Evolutionary conservation across 192 early-diverging fungal genomes (phyloP).

Genomic region (Coemansia interrupta): DNA sequence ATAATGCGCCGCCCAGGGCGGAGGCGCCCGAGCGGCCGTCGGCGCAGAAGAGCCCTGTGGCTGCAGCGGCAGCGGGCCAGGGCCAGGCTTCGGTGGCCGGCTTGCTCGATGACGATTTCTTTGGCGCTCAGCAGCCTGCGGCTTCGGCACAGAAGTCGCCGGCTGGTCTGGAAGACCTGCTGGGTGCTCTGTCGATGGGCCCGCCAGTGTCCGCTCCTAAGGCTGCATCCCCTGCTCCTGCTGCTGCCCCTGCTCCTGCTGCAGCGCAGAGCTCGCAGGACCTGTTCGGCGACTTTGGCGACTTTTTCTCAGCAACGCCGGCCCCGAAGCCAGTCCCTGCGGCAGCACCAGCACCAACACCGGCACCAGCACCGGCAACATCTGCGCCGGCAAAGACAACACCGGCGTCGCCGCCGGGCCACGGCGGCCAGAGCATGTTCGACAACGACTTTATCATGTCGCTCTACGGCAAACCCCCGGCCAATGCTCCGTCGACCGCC

Average conservation of each 20-base stretch:
- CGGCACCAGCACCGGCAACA: conserved; percentile 14
- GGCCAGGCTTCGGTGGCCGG: conserved; percentile 5
- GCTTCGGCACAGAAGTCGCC: conserved; percentile 6
- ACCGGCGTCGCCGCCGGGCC: neutral
- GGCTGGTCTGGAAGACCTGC: conserved; percentile 17
- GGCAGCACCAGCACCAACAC: conserved; percentile 12
- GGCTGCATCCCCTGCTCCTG: conserved; percentile 9
- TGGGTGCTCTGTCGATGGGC: conserved; percentile 32
- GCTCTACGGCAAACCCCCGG: conserved; percentile 33
- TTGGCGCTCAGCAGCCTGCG: conserved; percentile 18
- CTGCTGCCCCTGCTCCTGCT: conserved; percentile 9
- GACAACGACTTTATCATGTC: conserved; percentile 54
- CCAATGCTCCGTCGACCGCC: neutral
- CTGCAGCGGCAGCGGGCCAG: neutral
- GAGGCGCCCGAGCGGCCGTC: neutral
- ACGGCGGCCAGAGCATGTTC: conserved; percentile 27
- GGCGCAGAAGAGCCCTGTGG: conserved; percentile 8
- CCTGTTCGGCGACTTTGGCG: conserved; percentile 54
- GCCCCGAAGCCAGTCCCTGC: too few relatives aligned
- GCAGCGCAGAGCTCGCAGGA: conserved; percentile 23
- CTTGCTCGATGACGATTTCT: conserved; percentile 30
- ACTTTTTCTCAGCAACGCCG: conserved; percentile 36
- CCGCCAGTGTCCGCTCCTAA: neutral
- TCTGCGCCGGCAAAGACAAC: neutral
- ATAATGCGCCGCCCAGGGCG: conserved; percentile 36